Conservation (phyloP, 441 rosid genomes). For the Populus hybrid region DNA sequence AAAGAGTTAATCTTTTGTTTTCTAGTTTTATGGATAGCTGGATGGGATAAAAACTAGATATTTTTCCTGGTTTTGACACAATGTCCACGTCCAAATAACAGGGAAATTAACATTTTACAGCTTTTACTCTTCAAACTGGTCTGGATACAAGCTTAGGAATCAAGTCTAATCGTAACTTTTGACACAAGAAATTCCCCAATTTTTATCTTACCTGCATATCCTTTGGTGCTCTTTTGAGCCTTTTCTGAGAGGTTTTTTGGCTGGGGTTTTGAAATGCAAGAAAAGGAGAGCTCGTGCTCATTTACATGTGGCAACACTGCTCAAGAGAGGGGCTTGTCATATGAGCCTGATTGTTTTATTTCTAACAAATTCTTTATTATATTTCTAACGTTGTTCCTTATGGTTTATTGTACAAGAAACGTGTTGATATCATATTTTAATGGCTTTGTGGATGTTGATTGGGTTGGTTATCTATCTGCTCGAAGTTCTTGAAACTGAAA, state of each 20-base stretch:
- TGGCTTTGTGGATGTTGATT: too few relatives aligned
- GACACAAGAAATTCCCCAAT: neutral
- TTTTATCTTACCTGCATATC: neutral
- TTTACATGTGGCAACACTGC: constrained; percentile 43
- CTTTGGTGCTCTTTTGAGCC: neutral
- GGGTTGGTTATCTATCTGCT: too few relatives aligned
- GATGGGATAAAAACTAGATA: neutral
- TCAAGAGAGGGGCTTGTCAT: constrained; percentile 41
- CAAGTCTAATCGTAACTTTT: too few relatives aligned
- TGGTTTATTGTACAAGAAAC: too few relatives aligned
- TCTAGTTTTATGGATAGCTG: neutral
- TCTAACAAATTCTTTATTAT: too few relatives aligned
- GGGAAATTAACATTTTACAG: neutral
- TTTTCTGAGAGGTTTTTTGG: neutral
- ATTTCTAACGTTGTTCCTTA: too few relatives aligned
- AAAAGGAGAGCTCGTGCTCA: constrained; percentile 16
- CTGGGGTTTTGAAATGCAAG: constrained; percentile 24
- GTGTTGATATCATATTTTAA: too few relatives aligned
- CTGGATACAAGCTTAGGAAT: neutral
- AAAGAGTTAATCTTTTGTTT: neutral
- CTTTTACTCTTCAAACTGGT: neutral
- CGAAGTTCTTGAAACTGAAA: too few relatives aligned
- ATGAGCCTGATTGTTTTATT: constrained; percentile 33
- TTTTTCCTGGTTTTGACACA: neutral
- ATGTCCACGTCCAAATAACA: neutral